Base-by-base conservation (phyloP, 2,329 filamentous ascomycete genomes). In the Ophiognomonia clavigignenti-juglandacearum region DNA sequence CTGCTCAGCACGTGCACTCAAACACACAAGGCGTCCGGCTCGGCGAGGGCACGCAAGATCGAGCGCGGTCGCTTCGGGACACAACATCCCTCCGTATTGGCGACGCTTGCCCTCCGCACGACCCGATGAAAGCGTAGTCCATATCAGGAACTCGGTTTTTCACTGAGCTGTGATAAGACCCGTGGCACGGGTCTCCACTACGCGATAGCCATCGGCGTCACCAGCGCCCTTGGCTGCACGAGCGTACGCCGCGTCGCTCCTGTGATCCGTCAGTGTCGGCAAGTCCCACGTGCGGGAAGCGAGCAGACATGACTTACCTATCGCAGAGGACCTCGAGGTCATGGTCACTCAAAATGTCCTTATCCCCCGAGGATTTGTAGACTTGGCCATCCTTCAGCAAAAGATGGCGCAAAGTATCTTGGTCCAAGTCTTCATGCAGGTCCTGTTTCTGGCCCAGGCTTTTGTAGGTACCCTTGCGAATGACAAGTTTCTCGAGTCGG, bases 401-500 rank as follows among this genome's bases (percentile, higher is more conserved):
- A 10, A 87, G 68, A 6, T 77, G 75, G 52, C 73, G 77, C 20
- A 87, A 70, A 9, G 72, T 73, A 52, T 90, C 77, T 19, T 77
- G 74, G 43, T 83, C 77, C 1, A 87, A 65, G 35, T 71, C 69
- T 49, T 74, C 80, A 43, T 60, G 70, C 42, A 67, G 58, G 45
- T 74, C 71, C 55, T 78, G 72, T 56, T 82, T 82, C 57, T 86
- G 76, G 0, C 72, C 74, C 67, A 90, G 80, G 10, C 78, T 83
- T 54, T 77, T 81, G 65, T 95, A 92, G 5, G 86, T 83, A 2
- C 92, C 92, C 63, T 97, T 97, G 52, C 92, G 87, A 59, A 98
- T 98, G 6, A 98, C 89, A 0, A 98, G 74, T 61, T 96, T 95
- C 63, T 98, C 93, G 0, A 98, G 75, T 2, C 91, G 79, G 0